Conservation (phyloP, 352 stramenopile species). For the Phytophthora idaei region DNA sequence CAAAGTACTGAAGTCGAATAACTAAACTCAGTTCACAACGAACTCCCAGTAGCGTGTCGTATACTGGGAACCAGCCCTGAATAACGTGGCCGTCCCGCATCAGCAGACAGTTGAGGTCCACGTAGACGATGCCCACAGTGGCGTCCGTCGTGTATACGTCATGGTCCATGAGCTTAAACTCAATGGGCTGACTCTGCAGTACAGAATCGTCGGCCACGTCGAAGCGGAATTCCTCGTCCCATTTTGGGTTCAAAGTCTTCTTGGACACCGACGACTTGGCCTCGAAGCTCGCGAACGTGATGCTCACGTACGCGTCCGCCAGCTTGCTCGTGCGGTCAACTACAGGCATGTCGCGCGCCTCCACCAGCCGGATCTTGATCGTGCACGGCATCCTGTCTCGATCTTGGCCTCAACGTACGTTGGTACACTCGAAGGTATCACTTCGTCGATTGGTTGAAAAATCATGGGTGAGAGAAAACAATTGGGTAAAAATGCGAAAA, state of each 20-base stretch:
- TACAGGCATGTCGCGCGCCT: conserved; percentile 88
- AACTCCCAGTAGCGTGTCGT: conserved; percentile 96
- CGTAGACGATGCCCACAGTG: conserved; percentile 97
- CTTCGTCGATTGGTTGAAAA: not conserved
- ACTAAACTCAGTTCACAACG: conserved; percentile 95
- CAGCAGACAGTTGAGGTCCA: conserved; percentile 98
- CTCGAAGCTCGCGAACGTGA: conserved; percentile 88
- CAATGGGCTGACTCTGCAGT: conserved; percentile 97
- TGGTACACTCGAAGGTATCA: not conserved
- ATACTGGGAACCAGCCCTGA: conserved; percentile 98
- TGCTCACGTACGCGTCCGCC: conserved; percentile 86
- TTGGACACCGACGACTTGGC: conserved; percentile 91
- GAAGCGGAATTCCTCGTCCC: conserved; percentile 98
- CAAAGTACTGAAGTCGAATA: conserved; percentile 97
- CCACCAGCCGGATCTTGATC: conserved; percentile 91
- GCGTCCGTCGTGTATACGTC: conserved; percentile 94
- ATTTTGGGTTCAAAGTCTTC: conserved; percentile 96
- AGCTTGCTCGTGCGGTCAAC: conserved; percentile 87
- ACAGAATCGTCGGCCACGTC: conserved; percentile 98
- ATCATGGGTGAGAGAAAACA: not conserved
- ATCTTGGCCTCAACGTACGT: not conserved
- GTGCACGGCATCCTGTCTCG: conserved; percentile 81
- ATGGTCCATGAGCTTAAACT: conserved; percentile 97
- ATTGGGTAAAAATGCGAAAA: not conserved
- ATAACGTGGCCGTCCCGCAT: conserved; percentile 92